phyloP scores from a whole-genome alignment of 208 protist genomes.

The Endotrypanum monterogeii region DNA sequence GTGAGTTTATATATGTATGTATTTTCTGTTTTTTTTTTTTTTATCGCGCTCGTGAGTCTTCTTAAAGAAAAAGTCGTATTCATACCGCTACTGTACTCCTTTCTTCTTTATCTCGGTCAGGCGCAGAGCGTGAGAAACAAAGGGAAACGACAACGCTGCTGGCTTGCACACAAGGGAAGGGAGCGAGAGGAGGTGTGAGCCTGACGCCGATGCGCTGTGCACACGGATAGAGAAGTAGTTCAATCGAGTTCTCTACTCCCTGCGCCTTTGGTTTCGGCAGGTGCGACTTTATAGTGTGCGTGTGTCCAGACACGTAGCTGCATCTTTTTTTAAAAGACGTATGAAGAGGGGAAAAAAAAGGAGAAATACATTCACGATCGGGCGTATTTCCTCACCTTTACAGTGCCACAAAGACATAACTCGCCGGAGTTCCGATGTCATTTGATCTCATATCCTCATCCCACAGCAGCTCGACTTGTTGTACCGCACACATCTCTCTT shows the following conservation, averaged over 20 bases:
- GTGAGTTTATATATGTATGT: background rate
- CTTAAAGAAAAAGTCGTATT: too few relatives aligned
- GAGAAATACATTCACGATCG: background rate
- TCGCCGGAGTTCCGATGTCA: conserved; percentile 22
- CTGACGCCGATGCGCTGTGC: too few relatives aligned
- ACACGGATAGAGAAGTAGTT: background rate
- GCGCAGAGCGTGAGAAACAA: too few relatives aligned
- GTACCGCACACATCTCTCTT: background rate
- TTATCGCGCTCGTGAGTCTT: background rate
- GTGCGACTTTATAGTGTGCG: too few relatives aligned
- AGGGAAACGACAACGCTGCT: background rate
- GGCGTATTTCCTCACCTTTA: background rate
- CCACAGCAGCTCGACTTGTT: conserved; percentile 53
- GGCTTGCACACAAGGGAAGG: background rate
- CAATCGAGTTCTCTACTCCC: too few relatives aligned
- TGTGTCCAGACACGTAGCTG: background rate
- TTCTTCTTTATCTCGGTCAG: background rate
- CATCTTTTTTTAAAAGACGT: background rate
- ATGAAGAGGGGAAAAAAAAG: background rate
- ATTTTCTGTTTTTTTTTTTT: background rate
- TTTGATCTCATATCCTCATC: conserved; percentile 33
- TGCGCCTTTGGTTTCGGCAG: too few relatives aligned
- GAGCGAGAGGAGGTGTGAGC: background rate
- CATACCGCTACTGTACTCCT: background rate
- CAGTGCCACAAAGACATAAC: too few relatives aligned